phyloP scores from a whole-genome alignment of 2,329 filamentous ascomycete species.

The Aureobasidium lini region DNA sequence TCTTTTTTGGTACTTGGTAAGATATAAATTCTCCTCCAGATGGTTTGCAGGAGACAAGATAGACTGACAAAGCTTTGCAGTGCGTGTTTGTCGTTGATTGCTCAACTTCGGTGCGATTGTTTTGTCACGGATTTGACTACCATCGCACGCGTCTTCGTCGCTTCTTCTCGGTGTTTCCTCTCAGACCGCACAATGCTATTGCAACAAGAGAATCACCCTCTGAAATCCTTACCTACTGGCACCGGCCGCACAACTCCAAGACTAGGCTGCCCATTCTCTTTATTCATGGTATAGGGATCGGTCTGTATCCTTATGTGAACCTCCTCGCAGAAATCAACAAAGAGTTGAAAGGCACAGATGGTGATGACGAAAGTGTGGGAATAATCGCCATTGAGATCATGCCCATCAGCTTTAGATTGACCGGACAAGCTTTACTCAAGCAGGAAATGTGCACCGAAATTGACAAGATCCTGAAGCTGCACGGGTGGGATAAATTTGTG shows the following conservation, averaged over 20 bases:
- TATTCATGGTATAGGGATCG: conserved; percentile 64
- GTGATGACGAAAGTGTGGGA: conserved; percentile 43
- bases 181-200: conserved; percentile 46
- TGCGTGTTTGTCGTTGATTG: too few species aligned
- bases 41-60: too few species aligned
- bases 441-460: conserved; percentile 51
- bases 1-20: conserved; percentile 14
- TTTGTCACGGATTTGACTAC: conserved; percentile 13
- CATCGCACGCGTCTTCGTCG: conserved; percentile 17
- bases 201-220: conserved; percentile 43
- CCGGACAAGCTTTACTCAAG: conserved; percentile 44
- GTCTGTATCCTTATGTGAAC: conserved; percentile 53
- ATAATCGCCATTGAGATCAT: conserved; percentile 61
- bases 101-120: too few species aligned
- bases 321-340: conserved; percentile 31
- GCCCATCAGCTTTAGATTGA: conserved; percentile 57
- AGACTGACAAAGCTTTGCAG: too few species aligned
- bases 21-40: not conserved
- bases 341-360: conserved; percentile 32
- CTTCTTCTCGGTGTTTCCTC: conserved; percentile 50
- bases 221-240: conserved; percentile 54
- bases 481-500: conserved; percentile 52
- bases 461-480: conserved; percentile 47
- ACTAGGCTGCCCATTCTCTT: conserved; percentile 56
- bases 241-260: conserved; percentile 54